Percentiles rank a stretch among this genome's conserved stretches.
phyloP scores from a whole-genome alignment of 2,329 filamentous ascomycete species.

The Cryphonectria nitschkei region DNA sequence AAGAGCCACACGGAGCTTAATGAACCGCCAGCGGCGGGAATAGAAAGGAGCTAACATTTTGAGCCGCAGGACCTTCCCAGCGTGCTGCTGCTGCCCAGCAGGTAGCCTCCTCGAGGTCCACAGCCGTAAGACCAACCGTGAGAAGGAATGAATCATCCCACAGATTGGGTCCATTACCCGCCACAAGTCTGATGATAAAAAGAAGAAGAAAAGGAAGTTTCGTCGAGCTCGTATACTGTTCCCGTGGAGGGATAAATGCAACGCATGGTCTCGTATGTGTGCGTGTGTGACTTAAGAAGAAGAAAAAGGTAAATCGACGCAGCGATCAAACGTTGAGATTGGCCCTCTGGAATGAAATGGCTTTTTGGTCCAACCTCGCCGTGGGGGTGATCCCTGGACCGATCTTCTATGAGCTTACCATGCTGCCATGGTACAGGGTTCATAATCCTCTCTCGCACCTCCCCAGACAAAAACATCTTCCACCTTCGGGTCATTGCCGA shows the following conservation, averaged over 20 bases:
- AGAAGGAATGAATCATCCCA: neutral
- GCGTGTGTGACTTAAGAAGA: neutral
- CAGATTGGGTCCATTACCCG: neutral
- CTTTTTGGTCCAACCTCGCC: neutral
- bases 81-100: too few species aligned
- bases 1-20: neutral
- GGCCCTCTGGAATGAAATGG: neutral
- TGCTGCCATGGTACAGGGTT: neutral
- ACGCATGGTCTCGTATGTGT: neutral
- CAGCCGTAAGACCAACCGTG: neutral
- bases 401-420: constrained; percentile 2
- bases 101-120: neutral
- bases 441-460: neutral
- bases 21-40: constrained; percentile 17
- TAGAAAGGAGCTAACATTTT: neutral
- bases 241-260: neutral
- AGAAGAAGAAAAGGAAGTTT: neutral
- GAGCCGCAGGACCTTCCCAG: constrained; percentile 10
- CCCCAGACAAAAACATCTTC: neutral
- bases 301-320: neutral
- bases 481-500: neutral
- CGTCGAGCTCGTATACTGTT: neutral
- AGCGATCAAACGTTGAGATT: neutral
- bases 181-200: neutral
- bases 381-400: neutral